A percentile compares a stretch with the other conserved stretches of the same genome.
phyloP scores from a whole-genome alignment of 805 yeast genomes.

The Ogataea sp. region DNA sequence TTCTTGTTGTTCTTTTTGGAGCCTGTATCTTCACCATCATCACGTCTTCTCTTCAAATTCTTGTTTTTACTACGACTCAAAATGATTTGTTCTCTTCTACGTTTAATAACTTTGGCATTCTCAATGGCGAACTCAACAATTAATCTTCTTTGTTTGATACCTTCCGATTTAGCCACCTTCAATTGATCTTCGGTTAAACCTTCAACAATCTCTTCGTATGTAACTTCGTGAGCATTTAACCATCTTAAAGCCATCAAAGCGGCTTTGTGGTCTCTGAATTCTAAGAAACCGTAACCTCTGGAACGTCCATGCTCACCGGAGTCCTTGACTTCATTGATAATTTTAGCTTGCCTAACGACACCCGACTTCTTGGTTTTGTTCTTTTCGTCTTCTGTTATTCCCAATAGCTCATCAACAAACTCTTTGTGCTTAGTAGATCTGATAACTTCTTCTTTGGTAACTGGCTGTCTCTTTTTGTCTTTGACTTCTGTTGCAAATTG shows the following conservation, averaged over 20 bases:
- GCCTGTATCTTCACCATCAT: constrained; percentile 6
- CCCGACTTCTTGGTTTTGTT: constrained; percentile 74
- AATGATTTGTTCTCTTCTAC: constrained; percentile 66
- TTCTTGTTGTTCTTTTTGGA: constrained; percentile 20
- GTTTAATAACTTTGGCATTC: constrained; percentile 86
- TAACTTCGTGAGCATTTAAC: constrained; percentile 89
- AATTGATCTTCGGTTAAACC: constrained; percentile 67
- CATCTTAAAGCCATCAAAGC: constrained; percentile 96
- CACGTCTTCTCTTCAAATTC: constrained; percentile 20
- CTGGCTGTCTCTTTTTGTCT: constrained; percentile 65
- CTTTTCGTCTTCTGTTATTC: constrained; percentile 25
- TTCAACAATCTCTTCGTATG: constrained; percentile 57
- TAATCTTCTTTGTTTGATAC: constrained; percentile 57
- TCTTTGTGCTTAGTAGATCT: constrained; percentile 67
- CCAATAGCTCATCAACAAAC: constrained; percentile 22
- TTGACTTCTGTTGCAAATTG: constrained; percentile 88
- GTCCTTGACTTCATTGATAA: constrained; percentile 87
- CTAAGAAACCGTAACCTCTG: constrained; percentile 95
- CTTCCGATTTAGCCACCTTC: constrained; percentile 46
- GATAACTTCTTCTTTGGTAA: constrained; percentile 79
- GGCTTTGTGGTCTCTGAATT: constrained; percentile 81
- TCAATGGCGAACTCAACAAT: constrained; percentile 96
- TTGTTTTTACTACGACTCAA: constrained; percentile 26
- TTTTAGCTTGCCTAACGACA: constrained; percentile 88
- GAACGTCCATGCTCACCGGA: constrained; percentile 82